phyloP scores from a whole-genome alignment of 345 rosid species.

The Microthlaspi erraticum region DNA sequence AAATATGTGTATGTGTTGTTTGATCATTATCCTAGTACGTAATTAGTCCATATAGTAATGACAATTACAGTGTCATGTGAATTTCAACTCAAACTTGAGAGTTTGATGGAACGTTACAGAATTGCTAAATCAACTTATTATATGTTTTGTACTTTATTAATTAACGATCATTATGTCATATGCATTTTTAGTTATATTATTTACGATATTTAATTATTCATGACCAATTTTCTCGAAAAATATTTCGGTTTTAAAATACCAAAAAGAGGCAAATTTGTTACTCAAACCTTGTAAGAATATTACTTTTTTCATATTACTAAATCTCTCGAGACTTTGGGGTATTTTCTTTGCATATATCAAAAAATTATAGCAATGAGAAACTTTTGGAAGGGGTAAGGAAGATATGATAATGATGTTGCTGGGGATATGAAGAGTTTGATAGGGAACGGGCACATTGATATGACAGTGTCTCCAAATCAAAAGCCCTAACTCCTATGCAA shows the following conservation, averaged over 20 bases:
- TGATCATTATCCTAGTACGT: slow-evolving; percentile 22
- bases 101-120: background rate
- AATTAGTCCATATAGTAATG: slow-evolving; percentile 7
- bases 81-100: slow-evolving; percentile 13
- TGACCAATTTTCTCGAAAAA: background rate
- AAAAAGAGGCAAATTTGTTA: background rate
- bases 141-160: background rate
- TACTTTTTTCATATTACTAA: background rate
- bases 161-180: background rate
- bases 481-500: slow-evolving; percentile 32
- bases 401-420: slow-evolving; percentile 31
- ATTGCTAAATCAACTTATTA: background rate
- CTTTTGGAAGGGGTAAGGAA: too few relatives aligned
- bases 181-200: background rate
- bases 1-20: background rate
- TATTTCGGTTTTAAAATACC: background rate
- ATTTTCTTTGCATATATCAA: background rate
- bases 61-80: slow-evolving; percentile 29
- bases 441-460: slow-evolving; percentile 29
- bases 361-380: background rate
- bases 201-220: background rate
- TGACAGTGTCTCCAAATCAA: slow-evolving; percentile 39
- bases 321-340: background rate
- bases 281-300: background rate
- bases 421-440: slow-evolving; percentile 22